phyloP scores from a whole-genome alignment of 2,329 filamentous ascomycete species.

The Chaetomium strumarium region DNA sequence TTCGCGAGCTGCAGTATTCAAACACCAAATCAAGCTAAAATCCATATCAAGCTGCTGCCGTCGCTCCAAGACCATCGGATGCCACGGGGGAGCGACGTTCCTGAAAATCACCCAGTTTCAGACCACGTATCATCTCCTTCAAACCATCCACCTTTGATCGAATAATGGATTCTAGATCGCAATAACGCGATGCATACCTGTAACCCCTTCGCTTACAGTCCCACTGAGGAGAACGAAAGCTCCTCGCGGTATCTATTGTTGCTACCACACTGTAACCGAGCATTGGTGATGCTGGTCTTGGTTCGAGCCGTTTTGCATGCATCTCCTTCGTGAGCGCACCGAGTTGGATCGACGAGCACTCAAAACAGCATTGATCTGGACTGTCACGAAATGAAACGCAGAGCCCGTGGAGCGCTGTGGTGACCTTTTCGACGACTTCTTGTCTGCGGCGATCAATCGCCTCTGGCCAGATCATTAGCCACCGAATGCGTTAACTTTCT shows the following conservation, averaged over 20 bases:
- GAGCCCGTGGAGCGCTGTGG: background rate
- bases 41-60: too few species aligned
- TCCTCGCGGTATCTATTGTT: background rate
- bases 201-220: too few species aligned
- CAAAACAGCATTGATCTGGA: background rate
- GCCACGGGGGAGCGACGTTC: too few species aligned
- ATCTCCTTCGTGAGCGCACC: conserved; percentile 2
- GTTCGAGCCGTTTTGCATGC: background rate
- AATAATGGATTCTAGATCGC: too few species aligned
- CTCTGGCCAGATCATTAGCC: background rate
- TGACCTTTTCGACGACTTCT: background rate
- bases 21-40: too few species aligned
- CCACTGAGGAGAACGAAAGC: background rate
- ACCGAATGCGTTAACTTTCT: background rate
- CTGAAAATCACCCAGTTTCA: too few species aligned
- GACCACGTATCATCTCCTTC: too few species aligned
- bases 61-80: too few species aligned
- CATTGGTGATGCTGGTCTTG: background rate
- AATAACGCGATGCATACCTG: too few species aligned
- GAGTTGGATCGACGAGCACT: conserved; percentile 1
- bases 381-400: background rate
- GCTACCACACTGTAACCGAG: background rate
- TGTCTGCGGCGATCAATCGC: conserved; percentile 1
- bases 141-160: too few species aligned
- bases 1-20: too few species aligned